Conservation (phyloP, 2,329 filamentous ascomycete genomes). For the Colletotrichum sp. region DNA sequence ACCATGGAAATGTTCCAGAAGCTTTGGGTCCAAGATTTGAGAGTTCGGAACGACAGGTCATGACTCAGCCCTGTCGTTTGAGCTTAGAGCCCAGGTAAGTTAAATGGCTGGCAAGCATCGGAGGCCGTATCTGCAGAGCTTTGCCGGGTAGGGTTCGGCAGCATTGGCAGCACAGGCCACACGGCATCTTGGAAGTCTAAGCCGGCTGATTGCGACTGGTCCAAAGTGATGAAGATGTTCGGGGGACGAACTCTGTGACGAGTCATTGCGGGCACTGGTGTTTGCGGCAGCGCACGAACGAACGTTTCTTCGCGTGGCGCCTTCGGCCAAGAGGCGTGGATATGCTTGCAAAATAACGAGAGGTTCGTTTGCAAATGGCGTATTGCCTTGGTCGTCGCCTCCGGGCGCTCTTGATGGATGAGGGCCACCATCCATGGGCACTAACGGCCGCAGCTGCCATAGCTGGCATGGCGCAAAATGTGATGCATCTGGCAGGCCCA, state of each 20-base stretch:
- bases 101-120: not conserved
- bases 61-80: constrained; percentile 19
- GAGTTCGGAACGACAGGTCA: constrained; percentile 9
- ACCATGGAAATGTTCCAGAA: constrained; percentile 16
- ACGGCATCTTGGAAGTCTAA: constrained; percentile 13
- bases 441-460: not conserved
- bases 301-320: not conserved
- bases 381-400: not conserved
- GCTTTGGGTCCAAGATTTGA: not conserved
- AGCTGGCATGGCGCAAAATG: not conserved
- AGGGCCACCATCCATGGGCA: not conserved
- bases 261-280: constrained; percentile 8
- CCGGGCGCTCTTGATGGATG: not conserved
- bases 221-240: constrained; percentile 16
- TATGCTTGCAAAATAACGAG: not conserved
- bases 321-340: not conserved
- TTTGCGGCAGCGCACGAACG: not conserved
- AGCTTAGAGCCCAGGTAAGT: not conserved
- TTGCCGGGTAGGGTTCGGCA: not conserved
- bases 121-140: not conserved
- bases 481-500: not conserved
- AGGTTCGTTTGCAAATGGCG: not conserved
- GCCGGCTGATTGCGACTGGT: constrained; percentile 19
- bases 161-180: constrained; percentile 10
- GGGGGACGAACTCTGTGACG: constrained; percentile 7